phyloP scores from a whole-genome alignment of 129 eudicot species.

The Lactuca sativa region DNA sequence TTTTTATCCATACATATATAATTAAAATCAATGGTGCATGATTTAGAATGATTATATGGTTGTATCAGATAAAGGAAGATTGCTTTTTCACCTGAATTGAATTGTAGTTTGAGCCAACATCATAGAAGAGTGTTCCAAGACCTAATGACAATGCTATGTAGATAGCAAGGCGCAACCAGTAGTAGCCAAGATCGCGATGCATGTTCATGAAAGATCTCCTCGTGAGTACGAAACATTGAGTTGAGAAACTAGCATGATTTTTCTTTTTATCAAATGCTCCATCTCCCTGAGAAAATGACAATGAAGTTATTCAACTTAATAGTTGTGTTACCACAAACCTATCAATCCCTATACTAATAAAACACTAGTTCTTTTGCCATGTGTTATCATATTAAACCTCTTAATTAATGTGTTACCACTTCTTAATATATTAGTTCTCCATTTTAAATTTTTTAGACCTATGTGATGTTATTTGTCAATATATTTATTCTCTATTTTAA shows the following conservation, averaged over 20 bases:
- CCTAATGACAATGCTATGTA: constrained; percentile 44
- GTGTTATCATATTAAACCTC: no score
- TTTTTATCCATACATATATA: not conserved
- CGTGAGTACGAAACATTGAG: constrained; percentile 54
- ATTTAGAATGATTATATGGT: no score
- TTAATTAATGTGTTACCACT: no score
- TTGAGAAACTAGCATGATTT: constrained; percentile 46
- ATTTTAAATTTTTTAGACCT: no score
- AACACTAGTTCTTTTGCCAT: no score
- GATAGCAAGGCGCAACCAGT: constrained; percentile 63
- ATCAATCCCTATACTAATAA: no score
- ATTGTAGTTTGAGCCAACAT: constrained; percentile 43
- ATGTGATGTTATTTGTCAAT: no score
- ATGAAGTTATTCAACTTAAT: not conserved
- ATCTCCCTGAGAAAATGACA: constrained; percentile 5
- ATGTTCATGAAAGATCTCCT: constrained; percentile 54
- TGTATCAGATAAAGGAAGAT: not conserved
- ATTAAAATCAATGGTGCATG: not conserved
- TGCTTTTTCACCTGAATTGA: constrained; percentile 45
- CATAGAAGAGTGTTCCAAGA: constrained; percentile 50
- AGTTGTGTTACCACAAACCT: not conserved
- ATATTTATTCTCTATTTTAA: no score
- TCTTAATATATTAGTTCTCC: no score
- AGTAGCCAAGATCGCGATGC: constrained; percentile 67
- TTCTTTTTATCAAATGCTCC: constrained; percentile 29